Conservation (phyloP, 129 eudicot species). For the Escallonia rubra region DNA sequence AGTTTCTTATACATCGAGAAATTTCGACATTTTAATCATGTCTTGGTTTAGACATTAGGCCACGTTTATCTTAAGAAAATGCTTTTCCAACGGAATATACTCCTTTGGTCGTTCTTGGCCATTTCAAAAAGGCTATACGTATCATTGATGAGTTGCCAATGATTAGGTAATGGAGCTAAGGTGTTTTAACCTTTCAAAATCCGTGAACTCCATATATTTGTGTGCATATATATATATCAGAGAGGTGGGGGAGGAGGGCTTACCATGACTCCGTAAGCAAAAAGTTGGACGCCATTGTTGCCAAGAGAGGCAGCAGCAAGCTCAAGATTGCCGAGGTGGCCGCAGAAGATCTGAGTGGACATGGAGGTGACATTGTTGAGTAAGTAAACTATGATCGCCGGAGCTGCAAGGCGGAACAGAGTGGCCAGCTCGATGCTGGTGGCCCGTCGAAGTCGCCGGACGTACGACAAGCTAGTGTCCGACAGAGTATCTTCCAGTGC, state of each 20-base stretch:
- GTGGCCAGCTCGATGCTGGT: slow-evolving; percentile 18
- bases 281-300: slow-evolving; percentile 44
- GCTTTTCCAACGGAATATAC: too few relatives aligned
- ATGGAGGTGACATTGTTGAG: slow-evolving; percentile 42
- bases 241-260: not conserved
- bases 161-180: not conserved
- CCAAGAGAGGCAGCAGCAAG: slow-evolving; percentile 47
- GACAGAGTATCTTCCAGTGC: slow-evolving; percentile 33
- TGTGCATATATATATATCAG: too few relatives aligned
- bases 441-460: slow-evolving; percentile 22
- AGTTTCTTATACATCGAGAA: too few relatives aligned
- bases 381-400: slow-evolving; percentile 39
- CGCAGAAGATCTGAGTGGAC: slow-evolving; percentile 53
- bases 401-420: slow-evolving; percentile 35
- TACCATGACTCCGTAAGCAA: slow-evolving; percentile 46
- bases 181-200: too few relatives aligned
- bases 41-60: too few relatives aligned
- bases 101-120: not conserved
- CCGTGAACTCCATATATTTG: too few relatives aligned
- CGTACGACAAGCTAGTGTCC: slow-evolving; percentile 16
- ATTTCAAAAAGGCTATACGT: not conserved
- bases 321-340: slow-evolving; percentile 48
- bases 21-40: too few relatives aligned
- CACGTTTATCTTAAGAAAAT: too few relatives aligned
- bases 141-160: not conserved